Base-by-base conservation (phyloP, 1,284 basidiomycete genomes). In the Cutaneotrichosporon dermatis region DNA sequence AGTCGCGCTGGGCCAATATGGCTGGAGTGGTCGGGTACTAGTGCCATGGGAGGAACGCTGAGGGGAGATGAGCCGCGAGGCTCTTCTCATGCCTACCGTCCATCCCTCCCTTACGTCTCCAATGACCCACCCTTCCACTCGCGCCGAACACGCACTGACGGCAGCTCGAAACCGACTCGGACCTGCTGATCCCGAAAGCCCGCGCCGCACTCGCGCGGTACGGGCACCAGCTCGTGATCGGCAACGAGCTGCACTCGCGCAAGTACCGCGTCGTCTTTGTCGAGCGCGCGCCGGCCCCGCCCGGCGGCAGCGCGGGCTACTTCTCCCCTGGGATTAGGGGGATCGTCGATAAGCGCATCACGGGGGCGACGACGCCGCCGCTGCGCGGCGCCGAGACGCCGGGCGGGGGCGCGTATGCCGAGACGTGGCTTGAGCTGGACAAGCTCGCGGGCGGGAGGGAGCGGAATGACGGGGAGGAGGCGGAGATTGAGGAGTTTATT, bases 221-320 rank as follows among this genome's bases (percentile, higher is more conserved):
- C 74, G 93, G 94, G 0, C 95, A 99, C 75, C 94, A 98, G 76
- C 86, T 97, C 34, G 96, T 99, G 52, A 92, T 99, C 67, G 95
- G 91, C 34, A 99, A 99, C 76, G 88, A 95, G 62, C 84, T 99
- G 11, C 85, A 94, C 70, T 82, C 85, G 51, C 85, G 95, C 56
- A 99, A 99, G 77, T 84, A 84, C 67, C 89, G 94, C 74, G 94
- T 99, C 57, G 89, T 95, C 3, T 90, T 99, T 70, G 88, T 99
- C 37, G 79, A 80, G 66, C 71, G 72, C 2, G 45, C 36, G 43
- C 54, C 48, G 35, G 37, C 50, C n/a, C 15, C 39, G 13, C 3
- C 50, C 16, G 10, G 8, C 25, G 4, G 39, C 4, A 36, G 36
- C 36, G 25, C 25, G 25, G 50, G 50, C 9, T 39, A 40, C 39